Conservation (phyloP, 2,329 filamentous ascomycete species). For the Parafenestella ontariensis region DNA sequence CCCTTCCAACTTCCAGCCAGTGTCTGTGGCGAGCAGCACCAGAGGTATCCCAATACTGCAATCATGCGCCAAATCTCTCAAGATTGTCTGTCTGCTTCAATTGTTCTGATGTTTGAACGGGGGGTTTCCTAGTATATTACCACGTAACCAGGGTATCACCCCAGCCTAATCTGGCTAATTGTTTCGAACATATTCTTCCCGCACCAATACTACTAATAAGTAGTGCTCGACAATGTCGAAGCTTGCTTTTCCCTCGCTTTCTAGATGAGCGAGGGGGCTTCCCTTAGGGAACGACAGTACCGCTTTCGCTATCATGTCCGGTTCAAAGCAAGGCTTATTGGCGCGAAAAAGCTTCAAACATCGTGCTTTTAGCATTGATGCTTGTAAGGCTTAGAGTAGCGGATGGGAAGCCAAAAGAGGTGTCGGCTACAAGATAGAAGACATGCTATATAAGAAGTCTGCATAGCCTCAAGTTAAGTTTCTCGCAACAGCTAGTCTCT, state of each 20-base stretch:
- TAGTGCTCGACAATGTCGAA: conserved; percentile 6
- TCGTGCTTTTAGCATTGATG: conserved; percentile 8
- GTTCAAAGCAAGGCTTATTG: conserved; percentile 7
- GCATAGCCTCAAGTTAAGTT: conserved; percentile 2
- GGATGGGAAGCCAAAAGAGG: conserved; percentile 3
- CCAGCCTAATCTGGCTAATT: conserved; percentile 11
- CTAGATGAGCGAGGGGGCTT: conserved; percentile 2
- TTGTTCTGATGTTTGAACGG: conserved; percentile 21
- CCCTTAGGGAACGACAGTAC: conserved; percentile 14
- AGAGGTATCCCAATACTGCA: not conserved
- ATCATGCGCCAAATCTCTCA: conserved; percentile 4
- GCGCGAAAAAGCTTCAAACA: conserved; percentile 16
- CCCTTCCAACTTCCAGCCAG: not conserved
- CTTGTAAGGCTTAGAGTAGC: conserved; percentile 10
- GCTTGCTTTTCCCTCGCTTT: conserved; percentile 15
- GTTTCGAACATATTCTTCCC: conserved; percentile 25
- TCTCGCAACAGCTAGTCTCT: conserved; percentile 22
- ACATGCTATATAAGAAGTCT: conserved; percentile 17
- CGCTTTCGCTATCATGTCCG: conserved; percentile 6
- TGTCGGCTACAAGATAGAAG: not conserved
- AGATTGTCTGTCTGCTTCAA: conserved; percentile 6
- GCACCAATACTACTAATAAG: conserved; percentile 12
- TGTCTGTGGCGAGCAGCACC: not conserved
- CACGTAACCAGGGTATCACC: conserved; percentile 21
- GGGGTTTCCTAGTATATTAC: conserved; percentile 13